phyloP scores from a whole-genome alignment of 331 rosid genomes.

The Quercus lobata region DNA sequence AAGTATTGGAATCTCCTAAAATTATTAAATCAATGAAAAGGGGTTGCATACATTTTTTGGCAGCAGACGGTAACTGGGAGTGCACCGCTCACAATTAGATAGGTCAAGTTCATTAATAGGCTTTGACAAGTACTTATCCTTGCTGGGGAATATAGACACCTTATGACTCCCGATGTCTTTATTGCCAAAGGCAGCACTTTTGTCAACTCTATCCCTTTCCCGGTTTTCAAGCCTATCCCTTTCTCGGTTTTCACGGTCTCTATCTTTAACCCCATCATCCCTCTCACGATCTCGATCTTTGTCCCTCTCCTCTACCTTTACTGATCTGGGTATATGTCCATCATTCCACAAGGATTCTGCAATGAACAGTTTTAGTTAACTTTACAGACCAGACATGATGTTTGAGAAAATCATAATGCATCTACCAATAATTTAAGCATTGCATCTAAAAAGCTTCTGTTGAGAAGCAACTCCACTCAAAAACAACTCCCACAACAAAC shows the following conservation, averaged over 20 bases:
- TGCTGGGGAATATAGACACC: constrained; percentile 68
- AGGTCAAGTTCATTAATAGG: constrained; percentile 98
- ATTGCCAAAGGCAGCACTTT: constrained; percentile 37
- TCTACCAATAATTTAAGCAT: not conserved
- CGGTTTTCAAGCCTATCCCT: constrained; percentile 60
- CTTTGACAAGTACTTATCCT: constrained; percentile 84
- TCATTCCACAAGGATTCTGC: constrained; percentile 93
- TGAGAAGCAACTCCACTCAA: constrained; percentile 8
- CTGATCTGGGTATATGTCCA: constrained; percentile 58
- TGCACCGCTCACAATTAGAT: constrained; percentile 90
- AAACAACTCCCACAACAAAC: constrained; percentile 23
- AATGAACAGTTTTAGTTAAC: constrained; percentile 21
- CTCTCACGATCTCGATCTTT: constrained; percentile 68
- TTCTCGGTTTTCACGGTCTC: constrained; percentile 75
- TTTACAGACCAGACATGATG: constrained; percentile 22
- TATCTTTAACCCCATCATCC: constrained; percentile 75
- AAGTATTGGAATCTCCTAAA: constrained; percentile 8
- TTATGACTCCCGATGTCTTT: constrained; percentile 69
- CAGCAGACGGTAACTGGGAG: constrained; percentile 93
- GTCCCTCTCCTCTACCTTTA: constrained; percentile 69
- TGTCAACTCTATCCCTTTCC: constrained; percentile 66
- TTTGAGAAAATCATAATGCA: constrained; percentile 13
- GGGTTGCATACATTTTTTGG: constrained; percentile 71
- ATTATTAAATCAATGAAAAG: constrained; percentile 8
- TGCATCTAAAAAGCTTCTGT: not conserved